Base-by-base conservation (phyloP, 2,329 filamentous ascomycete genomes). In the Fusarium equiseti region DNA sequence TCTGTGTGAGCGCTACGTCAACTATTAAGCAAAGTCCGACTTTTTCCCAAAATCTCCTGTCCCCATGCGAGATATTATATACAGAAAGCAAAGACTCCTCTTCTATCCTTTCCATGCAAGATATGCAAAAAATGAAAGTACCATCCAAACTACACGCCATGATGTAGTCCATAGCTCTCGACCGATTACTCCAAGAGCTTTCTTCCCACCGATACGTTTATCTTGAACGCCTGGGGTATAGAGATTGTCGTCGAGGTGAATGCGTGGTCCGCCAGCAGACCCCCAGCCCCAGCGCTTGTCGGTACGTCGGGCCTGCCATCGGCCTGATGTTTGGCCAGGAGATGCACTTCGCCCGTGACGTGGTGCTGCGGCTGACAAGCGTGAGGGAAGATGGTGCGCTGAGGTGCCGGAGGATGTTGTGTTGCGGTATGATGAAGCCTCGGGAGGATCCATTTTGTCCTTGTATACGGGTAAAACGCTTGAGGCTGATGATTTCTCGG, bases 101-200 rank as follows among this genome's bases (percentile, higher is more conserved):
- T 15, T 55, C 69, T 79, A 93, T 69, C 90, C 90, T 48, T 48
- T 75, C 85, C 59, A 71, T 87, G 89, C 84, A 73, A 95, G 80
- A 81, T 89, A 92, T 31, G 84, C 83, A 84, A 92, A 96, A 78
- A 90, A 89, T 16, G 82, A 70, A 46, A 90, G 78, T 22, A 88
- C 89, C 78, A 92, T 86, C 84, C 87, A 88, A 8, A 84, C 84
- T 6, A 94, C 89, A 50, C 87, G 83, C 81, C 87, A 89, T 20
- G 90, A 74, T 46, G 87, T 90, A 11, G 83, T 86, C 80, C 84
- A 85, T 40, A 94, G 80, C 78, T 95, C 91, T 27, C 84, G 82
- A 32, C 82, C 77, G 8, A 92, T 85, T 7, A 88, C 77, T 3
- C 78, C 77, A 5, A 86, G 77, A 24, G 77, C 77, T 76, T 76